Evolutionary conservation across 1,139 yeast genomes (phyloP), one percentile per base, ranked within the genome.

Genomic region (Nadsonia commutata): DNA sequence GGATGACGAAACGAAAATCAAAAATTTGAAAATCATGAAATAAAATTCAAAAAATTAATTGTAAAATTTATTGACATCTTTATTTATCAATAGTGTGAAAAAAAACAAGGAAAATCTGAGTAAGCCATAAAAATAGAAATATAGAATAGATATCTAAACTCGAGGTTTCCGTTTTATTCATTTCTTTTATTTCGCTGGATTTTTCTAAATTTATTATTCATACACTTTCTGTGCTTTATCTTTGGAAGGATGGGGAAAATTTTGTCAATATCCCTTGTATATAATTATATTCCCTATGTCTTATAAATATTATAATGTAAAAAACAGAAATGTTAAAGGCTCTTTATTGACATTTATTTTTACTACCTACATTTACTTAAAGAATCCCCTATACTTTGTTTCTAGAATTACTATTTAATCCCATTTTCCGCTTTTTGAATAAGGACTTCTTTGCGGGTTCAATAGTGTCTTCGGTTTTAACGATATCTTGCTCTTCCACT

Each of bases 391-490:
- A 13, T 13, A 13, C 31, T 13, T 27, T 27, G 13, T 27, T 27
- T 27, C 33, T 27, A 8, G 33, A 27, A 8, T 40, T 36, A 20
- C 27, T 33, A 38, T 17, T 19, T 8, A 40, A 37, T 40, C 43
- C 40, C 4, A 44, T 38, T 22, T 46, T 49, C 5, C 58, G 53
- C 37, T 52, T 54, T 41, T 53, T 55, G 46, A 55, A 55, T 17
- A 54, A 44, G 2, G 45, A 37, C 19, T 45, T 40, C 20, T 45
- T 44, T 9, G 44, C 42, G 16, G 33, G 8, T 27, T 27, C n/a
- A 11, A 27, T 7, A 22, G 9, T 13, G n/a, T 27, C 33, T 33
- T 40, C 20, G 20, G 8, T 8, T 16, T 27, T 27, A 18, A 23
- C 22, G 16, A 18, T 23, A 18, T 17, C 18, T 22, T 27, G 11